Evolutionary conservation across 225 moss, liverwort and hornwort species (phyloP).

Genomic region (Marchantia paleacea): DNA sequence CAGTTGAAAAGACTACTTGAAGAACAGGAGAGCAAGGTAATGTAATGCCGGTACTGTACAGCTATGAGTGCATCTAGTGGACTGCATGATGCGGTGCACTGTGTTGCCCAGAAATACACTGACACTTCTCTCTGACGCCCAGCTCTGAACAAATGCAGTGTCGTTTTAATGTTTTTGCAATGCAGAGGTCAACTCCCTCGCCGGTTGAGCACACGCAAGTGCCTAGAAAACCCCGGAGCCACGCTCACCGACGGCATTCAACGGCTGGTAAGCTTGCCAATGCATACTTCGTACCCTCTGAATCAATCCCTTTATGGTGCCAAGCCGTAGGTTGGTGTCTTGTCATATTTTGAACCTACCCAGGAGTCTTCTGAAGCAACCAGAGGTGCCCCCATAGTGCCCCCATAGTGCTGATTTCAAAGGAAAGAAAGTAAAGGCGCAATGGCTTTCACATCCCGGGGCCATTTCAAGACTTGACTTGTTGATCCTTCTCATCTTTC

Average conservation of each 20-base stretch:
- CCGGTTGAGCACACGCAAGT: background rate
- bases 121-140: background rate
- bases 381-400: too few species aligned
- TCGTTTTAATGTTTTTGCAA: background rate
- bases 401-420: too few species aligned
- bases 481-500: too few species aligned
- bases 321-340: too few species aligned
- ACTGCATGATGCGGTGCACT: background rate
- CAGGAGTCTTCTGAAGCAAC: too few species aligned
- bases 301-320: too few species aligned
- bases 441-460: too few species aligned
- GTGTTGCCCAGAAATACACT: background rate
- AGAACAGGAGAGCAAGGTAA: constrained; percentile 15
- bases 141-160: background rate
- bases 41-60: background rate
- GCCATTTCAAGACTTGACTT: too few species aligned
- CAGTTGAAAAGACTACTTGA: constrained; percentile 27
- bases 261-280: constrained; percentile 6
- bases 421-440: too few species aligned
- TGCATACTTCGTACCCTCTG: too few species aligned
- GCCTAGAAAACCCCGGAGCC: constrained; percentile 20
- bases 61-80: background rate
- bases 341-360: too few species aligned
- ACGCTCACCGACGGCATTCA: constrained; percentile 28
- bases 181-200: constrained; percentile 7